Conservation (phyloP, 2,329 filamentous ascomycete genomes). For the Colletotrichum gigasporum region DNA sequence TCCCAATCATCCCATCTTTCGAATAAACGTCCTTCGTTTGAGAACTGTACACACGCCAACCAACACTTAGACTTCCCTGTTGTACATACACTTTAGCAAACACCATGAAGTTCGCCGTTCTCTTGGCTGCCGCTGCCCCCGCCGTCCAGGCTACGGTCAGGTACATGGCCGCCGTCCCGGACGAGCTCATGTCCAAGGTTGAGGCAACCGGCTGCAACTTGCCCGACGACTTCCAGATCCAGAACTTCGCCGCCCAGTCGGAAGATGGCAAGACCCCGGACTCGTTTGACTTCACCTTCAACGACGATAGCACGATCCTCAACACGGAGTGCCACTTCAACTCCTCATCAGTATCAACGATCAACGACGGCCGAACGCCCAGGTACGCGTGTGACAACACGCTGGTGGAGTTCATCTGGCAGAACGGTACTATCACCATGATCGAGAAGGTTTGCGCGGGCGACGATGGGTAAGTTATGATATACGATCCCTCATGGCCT, state of each 20-base stretch:
- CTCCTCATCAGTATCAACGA: constrained; percentile 48
- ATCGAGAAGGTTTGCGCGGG: constrained; percentile 55
- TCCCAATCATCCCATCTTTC: not conserved
- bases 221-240: constrained; percentile 49
- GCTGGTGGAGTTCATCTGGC: constrained; percentile 55
- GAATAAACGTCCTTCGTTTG: not conserved
- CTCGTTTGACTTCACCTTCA: constrained; percentile 51
- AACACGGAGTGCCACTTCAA: constrained; percentile 55
- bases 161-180: constrained; percentile 34
- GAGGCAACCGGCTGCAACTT: constrained; percentile 43
- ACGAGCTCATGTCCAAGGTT: constrained; percentile 26
- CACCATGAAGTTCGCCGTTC: constrained; percentile 27
- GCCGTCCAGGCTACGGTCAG: constrained; percentile 28
- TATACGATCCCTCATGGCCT: not conserved
- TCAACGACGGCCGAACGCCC: constrained; percentile 39
- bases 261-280: constrained; percentile 44
- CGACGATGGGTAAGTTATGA: constrained; percentile 44
- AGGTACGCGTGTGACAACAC: constrained; percentile 54
- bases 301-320: constrained; percentile 49
- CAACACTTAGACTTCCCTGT: not conserved
- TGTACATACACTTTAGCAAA: not conserved
- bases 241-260: constrained; percentile 46
- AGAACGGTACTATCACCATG: constrained; percentile 47
- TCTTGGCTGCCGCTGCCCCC: constrained; percentile 32
- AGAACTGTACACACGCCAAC: no score